These are phyloP conservation scores for Suhomyces pyralidae DNA, from an alignment of 805 yeast genomes.

Conservation along the genomic window DNA sequence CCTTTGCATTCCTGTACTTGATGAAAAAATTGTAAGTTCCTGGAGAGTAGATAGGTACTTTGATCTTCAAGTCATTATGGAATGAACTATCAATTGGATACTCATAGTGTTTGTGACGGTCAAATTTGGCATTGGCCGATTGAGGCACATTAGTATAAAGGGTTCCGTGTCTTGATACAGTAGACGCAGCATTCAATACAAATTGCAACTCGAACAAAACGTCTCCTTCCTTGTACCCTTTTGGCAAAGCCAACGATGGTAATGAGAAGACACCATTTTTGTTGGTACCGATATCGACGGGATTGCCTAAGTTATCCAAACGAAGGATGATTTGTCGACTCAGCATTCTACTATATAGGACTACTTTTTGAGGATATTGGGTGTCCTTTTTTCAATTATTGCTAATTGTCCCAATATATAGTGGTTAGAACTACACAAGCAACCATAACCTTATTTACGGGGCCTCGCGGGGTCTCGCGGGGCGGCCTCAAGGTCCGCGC, in stretches of 20 bases:
- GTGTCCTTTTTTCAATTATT: neutral
- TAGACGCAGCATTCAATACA: conserved; percentile 71
- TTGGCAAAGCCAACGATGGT: conserved; percentile 44
- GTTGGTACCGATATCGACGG: conserved; percentile 34
- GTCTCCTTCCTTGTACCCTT: conserved; percentile 31
- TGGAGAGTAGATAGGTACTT: conserved; percentile 61
- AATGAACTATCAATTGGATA: conserved; percentile 54
- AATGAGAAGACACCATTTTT: conserved; percentile 49
- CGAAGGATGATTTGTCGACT: conserved; percentile 43
- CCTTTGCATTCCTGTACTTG: conserved; percentile 44
- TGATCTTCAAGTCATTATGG: conserved; percentile 59
- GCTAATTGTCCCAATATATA: neutral
- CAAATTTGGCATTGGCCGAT: conserved; percentile 39
- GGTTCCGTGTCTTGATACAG: conserved; percentile 65
- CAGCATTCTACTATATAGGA: conserved; percentile 1
- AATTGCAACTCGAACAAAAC: conserved; percentile 53
- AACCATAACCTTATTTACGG: neutral
- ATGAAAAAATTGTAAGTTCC: conserved; percentile 80
- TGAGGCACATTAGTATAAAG: conserved; percentile 75
- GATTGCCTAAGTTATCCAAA: conserved; percentile 47
- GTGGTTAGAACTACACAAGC: neutral
- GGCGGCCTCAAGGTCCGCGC: neutral
- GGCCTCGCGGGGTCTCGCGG: neutral
- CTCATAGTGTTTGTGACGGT: conserved; percentile 54
- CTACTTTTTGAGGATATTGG: neutral